phyloP scores from a whole-genome alignment of 2,329 filamentous ascomycete species.

The Xylaria sp. region DNA sequence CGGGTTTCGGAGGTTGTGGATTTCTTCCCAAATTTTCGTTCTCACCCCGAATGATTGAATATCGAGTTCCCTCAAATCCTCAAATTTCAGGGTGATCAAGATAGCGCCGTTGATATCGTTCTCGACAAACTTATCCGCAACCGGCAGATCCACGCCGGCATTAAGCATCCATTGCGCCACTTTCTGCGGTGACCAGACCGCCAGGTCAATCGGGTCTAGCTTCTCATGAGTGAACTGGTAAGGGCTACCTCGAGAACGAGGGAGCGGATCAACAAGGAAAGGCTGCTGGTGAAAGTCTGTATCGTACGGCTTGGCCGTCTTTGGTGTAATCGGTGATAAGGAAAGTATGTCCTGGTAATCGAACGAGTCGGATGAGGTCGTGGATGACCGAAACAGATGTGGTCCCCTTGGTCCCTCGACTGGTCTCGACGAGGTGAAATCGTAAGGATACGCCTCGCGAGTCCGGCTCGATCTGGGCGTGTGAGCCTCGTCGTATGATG shows the following conservation, averaged over 20 bases:
- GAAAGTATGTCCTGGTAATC: conserved; percentile 68
- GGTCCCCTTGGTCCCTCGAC: conserved; percentile 85
- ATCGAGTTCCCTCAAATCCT: conserved; percentile 83
- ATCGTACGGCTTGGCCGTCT: conserved; percentile 59
- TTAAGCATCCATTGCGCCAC: conserved; percentile 89
- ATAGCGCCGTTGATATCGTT: conserved; percentile 94
- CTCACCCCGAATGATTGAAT: conserved; percentile 85
- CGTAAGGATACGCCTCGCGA: conserved; percentile 69
- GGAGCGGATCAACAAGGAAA: conserved; percentile 52
- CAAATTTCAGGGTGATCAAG: conserved; percentile 89
- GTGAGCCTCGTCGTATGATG: conserved; percentile 83
- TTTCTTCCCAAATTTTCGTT: conserved; percentile 82
- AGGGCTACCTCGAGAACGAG: conserved; percentile 53
- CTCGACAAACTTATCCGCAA: conserved; percentile 85
- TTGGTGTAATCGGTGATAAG: conserved; percentile 78
- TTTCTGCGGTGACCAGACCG: conserved; percentile 77
- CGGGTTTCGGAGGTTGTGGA: conserved; percentile 73
- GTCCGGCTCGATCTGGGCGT: conserved; percentile 77
- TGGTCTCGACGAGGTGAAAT: conserved; percentile 68
- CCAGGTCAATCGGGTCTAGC: conserved; percentile 68
- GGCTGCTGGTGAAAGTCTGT: conserved; percentile 51
- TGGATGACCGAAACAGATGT: conserved; percentile 82
- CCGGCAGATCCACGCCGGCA: conserved; percentile 77
- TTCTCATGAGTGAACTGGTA: conserved; percentile 67
- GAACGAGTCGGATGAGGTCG: conserved; percentile 62